A percentile compares a stretch with the other conserved stretches of the same genome.
Evolutionary conservation across 2,329 filamentous ascomycete genomes (phyloP).

Genomic region (Cryphonectria japonica): DNA sequence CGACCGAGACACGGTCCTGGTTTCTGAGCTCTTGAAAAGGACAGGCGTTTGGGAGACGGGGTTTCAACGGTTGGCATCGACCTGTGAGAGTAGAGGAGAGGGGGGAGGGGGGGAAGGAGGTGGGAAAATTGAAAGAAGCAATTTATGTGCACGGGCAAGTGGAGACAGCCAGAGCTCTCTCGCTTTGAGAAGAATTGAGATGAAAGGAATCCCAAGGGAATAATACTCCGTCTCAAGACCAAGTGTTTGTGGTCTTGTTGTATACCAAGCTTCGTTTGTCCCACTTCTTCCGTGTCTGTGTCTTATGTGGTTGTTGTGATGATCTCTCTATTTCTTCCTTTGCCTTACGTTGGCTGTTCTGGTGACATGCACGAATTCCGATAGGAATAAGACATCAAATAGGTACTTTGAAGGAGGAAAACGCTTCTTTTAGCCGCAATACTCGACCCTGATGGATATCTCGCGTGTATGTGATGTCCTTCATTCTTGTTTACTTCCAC

Average conservation of each 20-base stretch:
- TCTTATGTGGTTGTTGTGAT: not conserved
- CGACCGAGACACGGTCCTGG: constrained; percentile 10
- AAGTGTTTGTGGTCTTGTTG: not conserved
- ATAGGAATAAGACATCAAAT: too few relatives aligned
- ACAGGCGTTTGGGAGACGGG: constrained; percentile 8
- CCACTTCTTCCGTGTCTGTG: not conserved
- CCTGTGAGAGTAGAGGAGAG: not conserved
- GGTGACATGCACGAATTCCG: too few relatives aligned
- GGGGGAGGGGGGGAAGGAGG: not conserved
- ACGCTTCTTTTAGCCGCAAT: too few relatives aligned
- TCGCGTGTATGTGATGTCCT: too few relatives aligned
- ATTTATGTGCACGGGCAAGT: not conserved
- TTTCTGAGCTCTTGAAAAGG: constrained; percentile 12
- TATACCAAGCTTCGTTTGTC: not conserved
- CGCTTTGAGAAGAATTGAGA: not conserved
- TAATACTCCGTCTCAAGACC: not conserved
- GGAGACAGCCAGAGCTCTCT: not conserved
- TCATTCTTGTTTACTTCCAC: too few relatives aligned
- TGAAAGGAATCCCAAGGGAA: not conserved
- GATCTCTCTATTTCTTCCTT: too few relatives aligned
- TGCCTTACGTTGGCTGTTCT: too few relatives aligned
- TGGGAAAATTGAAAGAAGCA: not conserved
- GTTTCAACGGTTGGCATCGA: not conserved
- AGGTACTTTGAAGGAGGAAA: too few relatives aligned
- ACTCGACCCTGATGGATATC: too few relatives aligned